Evolutionary conservation across 108 stramenopile genomes (phyloP).

Genomic region (Stephanodiscus triporus): DNA sequence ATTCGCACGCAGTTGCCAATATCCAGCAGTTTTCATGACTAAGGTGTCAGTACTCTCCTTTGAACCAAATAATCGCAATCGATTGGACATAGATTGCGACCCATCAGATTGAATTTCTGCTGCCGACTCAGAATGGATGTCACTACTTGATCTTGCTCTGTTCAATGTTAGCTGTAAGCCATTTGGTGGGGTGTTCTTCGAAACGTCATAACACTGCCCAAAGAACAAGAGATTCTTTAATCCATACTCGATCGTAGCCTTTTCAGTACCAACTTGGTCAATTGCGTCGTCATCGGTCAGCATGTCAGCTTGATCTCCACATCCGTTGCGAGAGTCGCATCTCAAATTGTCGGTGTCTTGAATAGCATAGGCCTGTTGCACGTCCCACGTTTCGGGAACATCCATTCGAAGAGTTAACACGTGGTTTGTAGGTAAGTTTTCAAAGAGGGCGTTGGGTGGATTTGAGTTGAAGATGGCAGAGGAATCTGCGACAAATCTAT

Average conservation of each 20-base stretch:
- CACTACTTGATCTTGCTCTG: constrained; percentile 30
- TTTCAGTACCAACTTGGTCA: constrained; percentile 26
- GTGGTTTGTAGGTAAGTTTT: constrained; percentile 85
- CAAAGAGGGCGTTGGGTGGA: constrained; percentile 76
- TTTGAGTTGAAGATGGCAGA: constrained; percentile 40
- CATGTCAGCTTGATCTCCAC: constrained; percentile 58
- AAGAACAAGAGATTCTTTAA: constrained; percentile 88
- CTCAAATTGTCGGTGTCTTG: constrained; percentile 97
- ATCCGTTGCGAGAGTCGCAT: constrained; percentile 75
- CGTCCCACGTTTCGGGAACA: constrained; percentile 96
- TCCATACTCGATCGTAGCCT: constrained; percentile 82
- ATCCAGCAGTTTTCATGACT: constrained; percentile 98
- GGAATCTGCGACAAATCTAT: constrained; percentile 91
- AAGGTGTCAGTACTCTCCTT: constrained; percentile 47
- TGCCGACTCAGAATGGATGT: neutral
- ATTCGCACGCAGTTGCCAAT: constrained; percentile 96
- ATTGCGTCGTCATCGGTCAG: constrained; percentile 13
- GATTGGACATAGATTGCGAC: constrained; percentile 37
- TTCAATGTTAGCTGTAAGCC: constrained; percentile 92
- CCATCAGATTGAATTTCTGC: constrained; percentile 32
- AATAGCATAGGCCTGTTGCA: constrained; percentile 80
- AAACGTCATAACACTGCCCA: constrained; percentile 92
- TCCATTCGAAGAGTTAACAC: constrained; percentile 94
- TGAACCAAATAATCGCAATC: constrained; percentile 50
- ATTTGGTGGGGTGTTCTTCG: constrained; percentile 76